phyloP scores from a whole-genome alignment of 805 yeast genomes.

The Saturnispora zaruensis region DNA sequence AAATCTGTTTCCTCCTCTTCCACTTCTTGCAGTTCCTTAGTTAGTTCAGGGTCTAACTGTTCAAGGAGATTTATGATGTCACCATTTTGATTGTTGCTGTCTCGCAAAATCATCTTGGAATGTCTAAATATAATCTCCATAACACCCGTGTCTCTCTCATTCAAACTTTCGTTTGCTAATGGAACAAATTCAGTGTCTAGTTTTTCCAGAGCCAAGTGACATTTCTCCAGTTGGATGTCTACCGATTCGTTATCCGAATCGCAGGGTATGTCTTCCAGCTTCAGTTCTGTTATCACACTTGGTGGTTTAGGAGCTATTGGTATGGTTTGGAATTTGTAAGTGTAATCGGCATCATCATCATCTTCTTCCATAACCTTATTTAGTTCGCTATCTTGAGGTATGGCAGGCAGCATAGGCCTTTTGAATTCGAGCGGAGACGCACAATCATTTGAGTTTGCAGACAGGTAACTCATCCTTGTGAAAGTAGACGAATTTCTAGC shows the following conservation, averaged over 20 bases:
- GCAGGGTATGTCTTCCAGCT: not conserved
- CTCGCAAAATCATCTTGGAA: not conserved
- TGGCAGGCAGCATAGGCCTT: not conserved
- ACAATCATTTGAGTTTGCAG: conserved; percentile 1
- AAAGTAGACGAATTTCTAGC: not conserved
- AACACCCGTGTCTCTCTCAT: not conserved
- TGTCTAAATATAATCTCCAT: not conserved
- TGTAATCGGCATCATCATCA: not conserved
- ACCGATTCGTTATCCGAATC: conserved; percentile 1
- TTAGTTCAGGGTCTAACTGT: not conserved
- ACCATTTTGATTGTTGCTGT: not conserved
- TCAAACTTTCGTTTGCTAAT: not conserved
- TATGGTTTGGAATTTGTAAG: not conserved
- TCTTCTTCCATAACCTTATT: not conserved
- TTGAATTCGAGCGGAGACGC: not conserved
- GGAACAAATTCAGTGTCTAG: not conserved
- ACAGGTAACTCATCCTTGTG: conserved; percentile 2
- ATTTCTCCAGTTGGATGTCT: not conserved
- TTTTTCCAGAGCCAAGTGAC: not conserved
- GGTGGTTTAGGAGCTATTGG: conserved; percentile 3
- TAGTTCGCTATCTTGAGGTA: not conserved
- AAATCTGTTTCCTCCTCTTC: conserved; percentile 1
- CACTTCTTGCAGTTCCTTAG: not conserved
- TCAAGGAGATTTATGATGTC: not conserved
- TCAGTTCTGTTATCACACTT: not conserved